These are phyloP conservation scores for Rhamnella rubrinervis DNA, from an alignment of 331 rosid genomes.

Conservation along the genomic window DNA sequence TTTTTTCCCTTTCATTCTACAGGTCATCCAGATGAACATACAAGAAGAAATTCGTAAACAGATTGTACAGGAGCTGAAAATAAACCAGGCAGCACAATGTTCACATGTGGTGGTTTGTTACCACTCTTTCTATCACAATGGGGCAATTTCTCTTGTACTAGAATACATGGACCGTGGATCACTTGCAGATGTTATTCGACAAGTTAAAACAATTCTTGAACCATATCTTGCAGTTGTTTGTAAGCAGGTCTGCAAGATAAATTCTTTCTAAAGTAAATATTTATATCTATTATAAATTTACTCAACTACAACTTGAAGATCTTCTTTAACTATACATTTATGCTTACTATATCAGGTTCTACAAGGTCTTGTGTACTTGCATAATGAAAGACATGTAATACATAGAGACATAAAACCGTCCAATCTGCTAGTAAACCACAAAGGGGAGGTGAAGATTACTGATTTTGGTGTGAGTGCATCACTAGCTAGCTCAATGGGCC, in stretches of 20 bases:
- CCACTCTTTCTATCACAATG: slow-evolving; percentile 91
- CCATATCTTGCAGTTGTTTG: slow-evolving; percentile 98
- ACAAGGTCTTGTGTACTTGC: slow-evolving; percentile 91
- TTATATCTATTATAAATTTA: no score
- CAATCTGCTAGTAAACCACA: slow-evolving; percentile 87
- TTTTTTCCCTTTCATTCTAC: slow-evolving; percentile 21
- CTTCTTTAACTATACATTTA: slow-evolving; percentile 10
- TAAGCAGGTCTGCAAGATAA: slow-evolving; percentile 65
- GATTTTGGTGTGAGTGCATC: slow-evolving; percentile 98
- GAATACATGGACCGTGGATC: slow-evolving; percentile 99
- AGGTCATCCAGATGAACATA: slow-evolving; percentile 94
- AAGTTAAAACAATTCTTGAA: slow-evolving; percentile 90
- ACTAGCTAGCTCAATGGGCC: slow-evolving; percentile 94
- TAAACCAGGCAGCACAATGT: slow-evolving; percentile 95
- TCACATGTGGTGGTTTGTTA: slow-evolving; percentile 88
- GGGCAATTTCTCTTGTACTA: slow-evolving; percentile 81
- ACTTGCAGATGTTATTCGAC: slow-evolving; percentile 74
- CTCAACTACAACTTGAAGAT: no score
- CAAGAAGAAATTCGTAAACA: slow-evolving; percentile 92
- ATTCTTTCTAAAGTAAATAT: background rate
- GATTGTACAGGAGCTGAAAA: slow-evolving; percentile 95
- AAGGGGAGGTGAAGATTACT: slow-evolving; percentile 95
- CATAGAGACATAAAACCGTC: slow-evolving; percentile 97
- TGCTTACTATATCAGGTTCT: slow-evolving; percentile 58
- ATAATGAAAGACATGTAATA: slow-evolving; percentile 87